A percentile compares a stretch with the other conserved stretches of the same genome.
phyloP scores from a whole-genome alignment of 805 yeast species.

The Teunomyces kruisii region DNA sequence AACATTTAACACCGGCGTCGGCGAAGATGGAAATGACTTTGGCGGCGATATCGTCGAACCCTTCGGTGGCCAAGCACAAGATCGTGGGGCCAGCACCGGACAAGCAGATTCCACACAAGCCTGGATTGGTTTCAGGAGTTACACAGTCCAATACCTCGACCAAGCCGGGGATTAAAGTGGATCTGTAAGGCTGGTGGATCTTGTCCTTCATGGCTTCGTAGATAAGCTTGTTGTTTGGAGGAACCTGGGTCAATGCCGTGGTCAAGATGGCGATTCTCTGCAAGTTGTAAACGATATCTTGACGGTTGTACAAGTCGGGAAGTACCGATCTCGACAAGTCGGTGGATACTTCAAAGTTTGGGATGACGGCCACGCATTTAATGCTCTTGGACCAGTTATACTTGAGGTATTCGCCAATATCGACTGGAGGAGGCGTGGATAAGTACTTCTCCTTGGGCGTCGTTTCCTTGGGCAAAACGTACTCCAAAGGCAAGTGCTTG shows the following conservation, averaged over 20 bases:
- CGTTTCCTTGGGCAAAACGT: slow-evolving; percentile 72
- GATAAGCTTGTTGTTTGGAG: slow-evolving; percentile 80
- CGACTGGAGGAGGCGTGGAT: slow-evolving; percentile 61
- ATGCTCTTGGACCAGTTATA: slow-evolving; percentile 80
- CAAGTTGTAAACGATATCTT: slow-evolving; percentile 86
- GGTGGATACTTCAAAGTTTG: slow-evolving; percentile 91
- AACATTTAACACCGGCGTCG: slow-evolving; percentile 65
- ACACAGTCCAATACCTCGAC: slow-evolving; percentile 74
- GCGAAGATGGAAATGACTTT: slow-evolving; percentile 71
- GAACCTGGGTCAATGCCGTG: slow-evolving; percentile 81
- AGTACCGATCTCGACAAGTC: slow-evolving; percentile 88
- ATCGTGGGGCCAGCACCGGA: slow-evolving; percentile 99
- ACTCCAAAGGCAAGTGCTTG: slow-evolving; percentile 81
- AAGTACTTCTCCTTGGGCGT: slow-evolving; percentile 56
- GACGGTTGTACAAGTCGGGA: slow-evolving; percentile 73
- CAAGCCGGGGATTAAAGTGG: slow-evolving; percentile 87
- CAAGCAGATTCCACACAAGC: slow-evolving; percentile 88
- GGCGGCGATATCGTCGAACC: slow-evolving; percentile 78
- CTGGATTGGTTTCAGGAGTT: slow-evolving; percentile 79
- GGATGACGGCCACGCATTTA: slow-evolving; percentile 88
- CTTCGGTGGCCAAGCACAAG: slow-evolving; percentile 85
- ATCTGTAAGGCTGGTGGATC: slow-evolving; percentile 96
- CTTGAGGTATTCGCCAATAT: slow-evolving; percentile 85
- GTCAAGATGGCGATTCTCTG: slow-evolving; percentile 93
- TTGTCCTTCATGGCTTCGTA: slow-evolving; percentile 96